Evolutionary conservation across 176 grass and related monocot genomes (phyloP).

Genomic region (Avena sativa): DNA sequence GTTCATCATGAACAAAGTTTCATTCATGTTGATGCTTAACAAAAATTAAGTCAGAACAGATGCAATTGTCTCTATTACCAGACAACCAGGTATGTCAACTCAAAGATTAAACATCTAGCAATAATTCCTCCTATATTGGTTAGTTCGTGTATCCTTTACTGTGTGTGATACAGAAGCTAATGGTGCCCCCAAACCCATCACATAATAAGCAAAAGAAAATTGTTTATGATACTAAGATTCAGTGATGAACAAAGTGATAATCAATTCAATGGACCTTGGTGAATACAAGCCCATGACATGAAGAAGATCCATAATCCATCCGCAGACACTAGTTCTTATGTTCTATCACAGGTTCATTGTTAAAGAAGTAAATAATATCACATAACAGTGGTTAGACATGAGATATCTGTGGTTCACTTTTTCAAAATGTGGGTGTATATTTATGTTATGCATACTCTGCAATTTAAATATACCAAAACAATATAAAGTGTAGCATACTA

Average conservation of each 20-base stretch:
- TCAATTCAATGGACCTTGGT: not conserved
- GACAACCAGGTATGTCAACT: not conserved
- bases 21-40: not conserved
- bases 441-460: constrained; percentile 6
- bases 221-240: not conserved
- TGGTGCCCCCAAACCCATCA: not conserved
- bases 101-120: not conserved
- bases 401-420: not conserved
- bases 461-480: constrained; percentile 22
- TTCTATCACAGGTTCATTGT: not conserved
- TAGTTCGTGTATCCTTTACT: not conserved
- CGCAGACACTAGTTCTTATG: not conserved
- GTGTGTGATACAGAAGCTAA: not conserved
- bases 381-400: not conserved
- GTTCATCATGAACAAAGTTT: not conserved
- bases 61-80: not conserved
- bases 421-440: not conserved
- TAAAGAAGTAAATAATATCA: not conserved
- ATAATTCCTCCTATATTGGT: not conserved
- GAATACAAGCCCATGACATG: not conserved
- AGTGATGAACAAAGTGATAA: no score
- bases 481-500: not conserved
- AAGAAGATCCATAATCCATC: constrained; percentile 6
- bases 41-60: not conserved
- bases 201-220: constrained; percentile 4